Percentiles rank a stretch among this genome's conserved stretches.
phyloP scores from a whole-genome alignment of 768 basidiomycete genomes.

The Psilocybe azurescens region DNA sequence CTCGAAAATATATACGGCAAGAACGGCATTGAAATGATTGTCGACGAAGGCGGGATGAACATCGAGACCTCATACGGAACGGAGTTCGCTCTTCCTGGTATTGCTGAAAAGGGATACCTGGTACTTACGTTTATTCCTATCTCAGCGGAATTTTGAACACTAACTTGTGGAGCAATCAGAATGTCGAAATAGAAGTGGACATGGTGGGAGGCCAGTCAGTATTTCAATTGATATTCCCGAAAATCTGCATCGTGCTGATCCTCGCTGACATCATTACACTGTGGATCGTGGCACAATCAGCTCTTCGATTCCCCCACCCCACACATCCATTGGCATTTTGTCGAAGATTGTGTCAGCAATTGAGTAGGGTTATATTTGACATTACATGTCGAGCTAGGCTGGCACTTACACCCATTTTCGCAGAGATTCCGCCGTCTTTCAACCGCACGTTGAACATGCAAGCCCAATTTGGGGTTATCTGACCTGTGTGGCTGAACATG shows the following conservation, averaged over 20 bases:
- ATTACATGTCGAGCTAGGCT: not conserved
- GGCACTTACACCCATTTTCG: not conserved
- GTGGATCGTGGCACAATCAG: constrained; percentile 14
- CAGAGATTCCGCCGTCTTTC: constrained; percentile 32
- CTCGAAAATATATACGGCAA: constrained; percentile 29
- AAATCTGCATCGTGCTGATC: not conserved
- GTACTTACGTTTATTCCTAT: constrained; percentile 11
- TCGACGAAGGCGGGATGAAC: constrained; percentile 38
- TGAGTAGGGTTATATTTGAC: constrained; percentile 22
- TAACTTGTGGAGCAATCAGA: constrained; percentile 14
- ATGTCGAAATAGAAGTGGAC: constrained; percentile 32
- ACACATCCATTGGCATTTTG: constrained; percentile 36
- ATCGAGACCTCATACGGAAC: constrained; percentile 27
- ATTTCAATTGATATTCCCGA: no score
- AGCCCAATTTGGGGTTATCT: constrained; percentile 37
- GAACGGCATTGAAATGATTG: constrained; percentile 36
- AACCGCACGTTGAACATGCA: constrained; percentile 25
- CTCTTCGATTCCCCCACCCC: constrained; percentile 31
- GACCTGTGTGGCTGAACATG: constrained; percentile 29
- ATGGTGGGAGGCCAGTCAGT: constrained; percentile 38
- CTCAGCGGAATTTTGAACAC: not conserved
- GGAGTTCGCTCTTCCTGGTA: constrained; percentile 35
- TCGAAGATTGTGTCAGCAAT: constrained; percentile 35
- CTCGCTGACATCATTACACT: not conserved
- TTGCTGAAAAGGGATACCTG: constrained; percentile 37